Percentiles rank a stretch among this genome's conserved stretches.
Evolutionary conservation across 2,329 filamentous ascomycete species (phyloP).

Genomic region (Uncinocarpus reesii): DNA sequence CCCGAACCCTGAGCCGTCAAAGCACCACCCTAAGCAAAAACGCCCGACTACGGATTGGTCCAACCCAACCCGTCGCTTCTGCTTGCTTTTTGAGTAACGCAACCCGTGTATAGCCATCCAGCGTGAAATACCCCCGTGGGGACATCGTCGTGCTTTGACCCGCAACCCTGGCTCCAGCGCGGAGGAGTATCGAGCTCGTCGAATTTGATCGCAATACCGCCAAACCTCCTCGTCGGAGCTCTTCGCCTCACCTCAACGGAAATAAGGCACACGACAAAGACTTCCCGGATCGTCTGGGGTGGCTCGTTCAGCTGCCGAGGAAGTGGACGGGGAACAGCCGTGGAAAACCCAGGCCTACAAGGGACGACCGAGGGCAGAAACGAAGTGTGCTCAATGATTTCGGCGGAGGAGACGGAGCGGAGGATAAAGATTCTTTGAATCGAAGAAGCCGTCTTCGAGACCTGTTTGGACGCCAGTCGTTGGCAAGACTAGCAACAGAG

Average conservation of each 20-base stretch:
- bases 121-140: not conserved
- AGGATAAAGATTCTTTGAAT: constrained; percentile 2
- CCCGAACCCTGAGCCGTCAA: not conserved
- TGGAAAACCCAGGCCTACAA: not conserved
- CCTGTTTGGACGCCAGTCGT: constrained; percentile 1
- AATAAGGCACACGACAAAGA: not conserved
- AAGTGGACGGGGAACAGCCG: not conserved
- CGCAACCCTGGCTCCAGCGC: constrained; percentile 15
- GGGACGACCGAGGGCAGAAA: not conserved
- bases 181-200: constrained; percentile 18
- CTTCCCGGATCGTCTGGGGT: not conserved
- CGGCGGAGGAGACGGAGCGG: constrained; percentile 21
- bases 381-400: not conserved
- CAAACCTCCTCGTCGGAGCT: not conserved
- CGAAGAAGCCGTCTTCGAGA: not conserved
- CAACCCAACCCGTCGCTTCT: constrained; percentile 7
- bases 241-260: not conserved
- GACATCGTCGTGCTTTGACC: not conserved
- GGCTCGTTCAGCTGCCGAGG: not conserved
- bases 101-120: too few species aligned
- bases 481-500: constrained; percentile 50
- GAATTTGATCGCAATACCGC: constrained; percentile 14
- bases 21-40: not conserved
- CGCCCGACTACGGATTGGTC: not conserved
- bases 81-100: constrained; percentile 2